Base-by-base conservation (phyloP, 257 asterid species). In the Solanum clarkiae region DNA sequence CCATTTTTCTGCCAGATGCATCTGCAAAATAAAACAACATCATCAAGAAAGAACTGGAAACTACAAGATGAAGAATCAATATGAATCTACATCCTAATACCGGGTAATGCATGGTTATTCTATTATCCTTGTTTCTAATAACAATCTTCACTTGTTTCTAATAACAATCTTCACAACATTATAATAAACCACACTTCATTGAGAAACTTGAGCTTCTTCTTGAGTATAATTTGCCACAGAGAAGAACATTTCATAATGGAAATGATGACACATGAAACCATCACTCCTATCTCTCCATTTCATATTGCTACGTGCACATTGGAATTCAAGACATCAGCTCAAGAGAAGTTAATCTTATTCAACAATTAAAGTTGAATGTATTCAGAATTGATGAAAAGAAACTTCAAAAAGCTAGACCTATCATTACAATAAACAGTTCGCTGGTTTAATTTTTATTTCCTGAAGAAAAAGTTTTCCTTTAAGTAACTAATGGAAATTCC, bases 21-120 rank as follows among this genome's bases (percentile, higher is more conserved):
- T 92, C 98, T 93, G 95, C 95, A 94, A 86, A 89, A 90, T 79
- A 71, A 84, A 60, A 86, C 82, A 56, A 81, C 80, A 86, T 53
- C 47, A 81, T 88, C 84, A 88, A 54, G 69, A 85, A 77, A 69
- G 82, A 40, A 24, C 59, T 24, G 80, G 47, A 84, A 49, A 86
- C 77, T 80, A 29, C 83, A 80, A 74, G 75, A 44, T 12, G 4
- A 75, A 66, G 44, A 84, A 68, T 62, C 26, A 32, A 77, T 57
- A 82, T 57, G 80, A 47, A 80, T 14, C 49, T 66, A 24, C 26
- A 80, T 42, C 40, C 79, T 68, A 40, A 72, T 29, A 59, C 53
- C 71, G 10, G 60, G 36, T 32, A 29, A 82, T 69, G 63, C 42
- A 16, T 20, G 45, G 57, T 32, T 59, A 45, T 36, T 65, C 63